phyloP scores from a whole-genome alignment of 495 filamentous ascomycete species.

The Podospora fimiseda region DNA sequence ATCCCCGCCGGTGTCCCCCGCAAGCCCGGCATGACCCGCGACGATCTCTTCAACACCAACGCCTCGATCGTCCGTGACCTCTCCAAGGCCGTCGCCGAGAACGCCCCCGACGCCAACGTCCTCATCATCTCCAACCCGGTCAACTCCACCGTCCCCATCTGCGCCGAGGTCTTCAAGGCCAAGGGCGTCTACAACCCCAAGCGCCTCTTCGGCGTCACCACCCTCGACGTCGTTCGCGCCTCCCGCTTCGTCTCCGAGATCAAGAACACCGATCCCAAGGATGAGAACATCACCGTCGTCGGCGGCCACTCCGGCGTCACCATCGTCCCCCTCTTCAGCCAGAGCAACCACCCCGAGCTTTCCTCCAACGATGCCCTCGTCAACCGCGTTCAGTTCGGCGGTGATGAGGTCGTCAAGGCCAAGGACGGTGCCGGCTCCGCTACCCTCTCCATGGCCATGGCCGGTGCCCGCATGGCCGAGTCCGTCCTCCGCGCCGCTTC shows the following conservation, averaged over 20 bases:
- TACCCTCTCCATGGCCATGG: constrained; percentile 98
- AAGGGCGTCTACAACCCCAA: constrained; percentile 95
- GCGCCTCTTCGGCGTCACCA: constrained; percentile 98
- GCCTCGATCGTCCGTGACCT: constrained; percentile 98
- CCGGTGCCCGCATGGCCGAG: constrained; percentile 95
- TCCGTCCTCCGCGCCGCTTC: constrained; percentile 85
- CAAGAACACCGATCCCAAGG: constrained; percentile 80
- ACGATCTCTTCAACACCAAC: constrained; percentile 99
- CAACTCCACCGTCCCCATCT: constrained; percentile 98
- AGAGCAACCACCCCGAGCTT: constrained; percentile 81
- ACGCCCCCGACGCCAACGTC: constrained; percentile 86
- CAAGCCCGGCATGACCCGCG: constrained; percentile 99
- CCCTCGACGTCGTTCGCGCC: constrained; percentile 96
- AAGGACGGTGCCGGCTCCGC: constrained; percentile 98
- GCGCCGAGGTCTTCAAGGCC: constrained; percentile 92
- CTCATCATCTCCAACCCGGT: constrained; percentile 98
- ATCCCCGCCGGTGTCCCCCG: constrained; percentile 98
- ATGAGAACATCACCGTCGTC: constrained; percentile 90
- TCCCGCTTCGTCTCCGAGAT: constrained; percentile 93
- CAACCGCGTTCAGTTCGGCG: constrained; percentile 96
- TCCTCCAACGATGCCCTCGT: constrained; percentile 69
- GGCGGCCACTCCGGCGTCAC: constrained; percentile 97
- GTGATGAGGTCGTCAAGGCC: constrained; percentile 98
- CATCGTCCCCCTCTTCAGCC: constrained; percentile 94
- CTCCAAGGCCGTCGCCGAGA: constrained; percentile 87